Evolutionary conservation across 805 yeast genomes (phyloP).

Genomic region (Millerozyma miso): DNA sequence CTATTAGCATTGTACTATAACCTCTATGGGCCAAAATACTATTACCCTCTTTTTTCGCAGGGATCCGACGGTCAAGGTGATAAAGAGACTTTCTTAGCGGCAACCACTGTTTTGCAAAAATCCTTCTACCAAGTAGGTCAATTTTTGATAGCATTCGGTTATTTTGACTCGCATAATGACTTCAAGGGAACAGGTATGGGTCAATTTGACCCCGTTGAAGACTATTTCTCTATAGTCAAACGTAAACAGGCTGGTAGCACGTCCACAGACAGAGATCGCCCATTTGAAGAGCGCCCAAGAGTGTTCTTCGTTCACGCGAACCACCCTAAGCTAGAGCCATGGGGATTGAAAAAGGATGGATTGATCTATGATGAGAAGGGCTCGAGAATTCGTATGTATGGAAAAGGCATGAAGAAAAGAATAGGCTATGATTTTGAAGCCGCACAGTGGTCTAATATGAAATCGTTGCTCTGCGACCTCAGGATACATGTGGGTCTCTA

Average conservation of each 20-base stretch:
- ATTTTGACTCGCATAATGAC: slow-evolving; percentile 27
- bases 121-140: slow-evolving; percentile 54
- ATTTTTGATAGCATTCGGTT: slow-evolving; percentile 50
- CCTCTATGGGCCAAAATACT: slow-evolving; percentile 38
- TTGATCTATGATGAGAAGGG: slow-evolving; percentile 40
- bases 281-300: slow-evolving; percentile 17
- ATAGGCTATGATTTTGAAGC: slow-evolving; percentile 57
- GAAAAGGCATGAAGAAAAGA: slow-evolving; percentile 48
- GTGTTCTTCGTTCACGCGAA: slow-evolving; percentile 61
- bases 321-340: slow-evolving; percentile 64
- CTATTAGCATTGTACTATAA: slow-evolving; percentile 39
- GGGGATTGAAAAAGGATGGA: slow-evolving; percentile 42
- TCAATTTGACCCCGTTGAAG: slow-evolving; percentile 67
- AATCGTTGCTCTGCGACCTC: slow-evolving; percentile 48
- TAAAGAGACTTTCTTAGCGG: slow-evolving; percentile 72
- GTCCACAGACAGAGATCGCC: slow-evolving; percentile 6
- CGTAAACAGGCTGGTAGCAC: slow-evolving; percentile 2
- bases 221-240: slow-evolving; percentile 31
- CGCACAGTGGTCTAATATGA: slow-evolving; percentile 58
- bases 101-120: slow-evolving; percentile 49
- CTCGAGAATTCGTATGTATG: slow-evolving; percentile 53
- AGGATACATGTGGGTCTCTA: slow-evolving; percentile 43
- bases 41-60: slow-evolving; percentile 40
- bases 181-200: slow-evolving; percentile 76
- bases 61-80: slow-evolving; percentile 72